Evolutionary conservation across 306 rosid genomes (phyloP).

Genomic region (Adenanthera pavonina): DNA sequence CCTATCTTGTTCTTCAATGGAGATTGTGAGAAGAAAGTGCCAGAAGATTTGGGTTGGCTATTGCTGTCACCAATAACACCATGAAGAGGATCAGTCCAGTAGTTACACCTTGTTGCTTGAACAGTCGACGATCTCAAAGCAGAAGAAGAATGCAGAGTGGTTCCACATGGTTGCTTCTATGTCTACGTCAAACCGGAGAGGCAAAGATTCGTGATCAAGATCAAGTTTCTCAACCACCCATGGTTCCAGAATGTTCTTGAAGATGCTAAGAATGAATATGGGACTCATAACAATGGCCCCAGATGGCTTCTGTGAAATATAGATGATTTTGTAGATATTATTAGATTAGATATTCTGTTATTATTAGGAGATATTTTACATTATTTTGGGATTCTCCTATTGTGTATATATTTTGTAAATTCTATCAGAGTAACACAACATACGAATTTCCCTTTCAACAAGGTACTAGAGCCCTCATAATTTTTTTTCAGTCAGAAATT

Average conservation of each 20-base stretch:
- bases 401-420: no score
- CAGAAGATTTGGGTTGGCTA: background rate
- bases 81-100: background rate
- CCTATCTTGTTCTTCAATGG: background rate
- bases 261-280: slow-evolving; percentile 70
- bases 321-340: no score
- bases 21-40: background rate
- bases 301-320: slow-evolving; percentile 46
- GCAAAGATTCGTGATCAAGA: slow-evolving; percentile 60
- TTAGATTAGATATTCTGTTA: no score
- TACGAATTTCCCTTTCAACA: no score
- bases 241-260: slow-evolving; percentile 68
- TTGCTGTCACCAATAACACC: background rate
- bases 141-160: background rate
- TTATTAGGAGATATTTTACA: no score
- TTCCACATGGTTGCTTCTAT: background rate
- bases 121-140: background rate
- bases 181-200: slow-evolving; percentile 60
- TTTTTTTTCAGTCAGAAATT: no score
- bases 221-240: slow-evolving; percentile 60
- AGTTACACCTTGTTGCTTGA: background rate
- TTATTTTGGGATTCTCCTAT: no score
- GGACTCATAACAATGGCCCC: slow-evolving; percentile 64
- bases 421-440: no score
- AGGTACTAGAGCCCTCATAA: no score